These are phyloP conservation scores for Pterocarpus santalinus DNA, from an alignment of 306 rosid genomes.

Conservation along the genomic window DNA sequence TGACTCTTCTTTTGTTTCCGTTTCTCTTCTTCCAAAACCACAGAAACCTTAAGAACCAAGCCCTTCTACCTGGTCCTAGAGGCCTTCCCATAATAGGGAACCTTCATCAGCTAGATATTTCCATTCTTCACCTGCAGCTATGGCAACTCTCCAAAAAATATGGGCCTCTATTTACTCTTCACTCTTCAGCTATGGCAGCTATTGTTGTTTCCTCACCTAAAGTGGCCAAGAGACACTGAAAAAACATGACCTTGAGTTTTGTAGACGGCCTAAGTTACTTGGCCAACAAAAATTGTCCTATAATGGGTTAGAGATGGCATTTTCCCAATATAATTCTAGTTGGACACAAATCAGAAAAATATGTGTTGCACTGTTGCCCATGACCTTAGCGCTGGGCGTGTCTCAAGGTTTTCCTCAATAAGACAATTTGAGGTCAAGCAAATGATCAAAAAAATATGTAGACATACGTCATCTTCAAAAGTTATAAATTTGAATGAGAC, in stretches of 20 bases:
- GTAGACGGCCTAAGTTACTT: constrained; percentile 34
- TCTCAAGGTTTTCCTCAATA: constrained; percentile 17
- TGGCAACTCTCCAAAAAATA: constrained; percentile 32
- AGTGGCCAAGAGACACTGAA: neutral
- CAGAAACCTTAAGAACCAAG: too few species aligned
- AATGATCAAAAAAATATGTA: neutral
- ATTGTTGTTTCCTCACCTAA: constrained; percentile 33
- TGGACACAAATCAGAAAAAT: constrained; percentile 58
- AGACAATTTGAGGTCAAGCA: constrained; percentile 38
- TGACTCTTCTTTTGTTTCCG: neutral
- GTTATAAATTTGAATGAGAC: constrained; percentile 35
- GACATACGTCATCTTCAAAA: neutral
- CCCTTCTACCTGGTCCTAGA: too few species aligned
- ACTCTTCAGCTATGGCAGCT: constrained; percentile 33
- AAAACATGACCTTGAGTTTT: constrained; percentile 33
- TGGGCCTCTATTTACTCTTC: constrained; percentile 45
- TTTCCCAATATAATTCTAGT: constrained; percentile 43
- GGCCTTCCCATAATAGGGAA: too few species aligned
- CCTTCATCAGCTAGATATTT: neutral
- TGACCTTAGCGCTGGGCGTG: constrained; percentile 43
- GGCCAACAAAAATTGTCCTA: constrained; percentile 39
- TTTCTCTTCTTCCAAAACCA: too few species aligned
- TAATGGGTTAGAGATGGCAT: constrained; percentile 44
- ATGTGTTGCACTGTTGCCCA: constrained; percentile 39
- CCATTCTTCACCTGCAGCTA: constrained; percentile 47